Base-by-base conservation (phyloP, 208 protist species). In the Acanthamoeba lenticulata region DNA sequence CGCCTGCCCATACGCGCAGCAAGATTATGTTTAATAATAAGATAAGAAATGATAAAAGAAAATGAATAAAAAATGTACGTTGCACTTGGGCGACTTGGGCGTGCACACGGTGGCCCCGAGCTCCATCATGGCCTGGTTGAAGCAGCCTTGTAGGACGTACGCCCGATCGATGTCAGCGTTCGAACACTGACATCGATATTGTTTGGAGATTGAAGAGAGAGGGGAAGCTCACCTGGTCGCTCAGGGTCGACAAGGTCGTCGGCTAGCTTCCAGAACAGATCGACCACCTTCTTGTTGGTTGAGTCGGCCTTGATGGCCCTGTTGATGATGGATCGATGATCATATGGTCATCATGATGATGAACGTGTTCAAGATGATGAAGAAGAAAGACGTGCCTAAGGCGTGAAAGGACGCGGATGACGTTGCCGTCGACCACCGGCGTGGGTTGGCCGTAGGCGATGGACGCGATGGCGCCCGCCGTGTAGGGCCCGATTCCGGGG, bases 91-190 rank as follows among this genome's bases (percentile, higher is more conserved):
- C 17, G 47, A 96, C 38, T 94, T 93, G 15, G 94, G 91, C 11
- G 94, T 95, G 90, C 97, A 97, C 7, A 96, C 72, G 44, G 89
- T 96, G 24, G 97, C 97, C 9, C 97, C 97, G 0, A 97, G 92
- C 57, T 97, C 97, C 96, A 97, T 97, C 13, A 97, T 5, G 3
- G 97, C 94, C 81, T 97, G 97, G 89, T 97, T 97, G 55, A 97
- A 97, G 34, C 90, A 94, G 60, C 86, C 86, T 72, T n/a, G n/a
- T n/a, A n/a, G n/a, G n/a, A n/a, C n/a, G n/a, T n/a, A n/a, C n/a
- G n/a, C n/a, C n/a, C n/a, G n/a, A n/a, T n/a, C n/a, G n/a, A n/a
- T n/a, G n/a, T n/a, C n/a, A n/a, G n/a, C n/a, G n/a, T n/a, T n/a
- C n/a, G n/a, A n/a, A n/a, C n/a, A n/a, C n/a, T n/a, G n/a, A n/a